A percentile compares a stretch with the other conserved stretches of the same genome.
Conservation (phyloP, 225 moss, liverwort and hornwort species). For the Lunularia cruciata region DNA sequence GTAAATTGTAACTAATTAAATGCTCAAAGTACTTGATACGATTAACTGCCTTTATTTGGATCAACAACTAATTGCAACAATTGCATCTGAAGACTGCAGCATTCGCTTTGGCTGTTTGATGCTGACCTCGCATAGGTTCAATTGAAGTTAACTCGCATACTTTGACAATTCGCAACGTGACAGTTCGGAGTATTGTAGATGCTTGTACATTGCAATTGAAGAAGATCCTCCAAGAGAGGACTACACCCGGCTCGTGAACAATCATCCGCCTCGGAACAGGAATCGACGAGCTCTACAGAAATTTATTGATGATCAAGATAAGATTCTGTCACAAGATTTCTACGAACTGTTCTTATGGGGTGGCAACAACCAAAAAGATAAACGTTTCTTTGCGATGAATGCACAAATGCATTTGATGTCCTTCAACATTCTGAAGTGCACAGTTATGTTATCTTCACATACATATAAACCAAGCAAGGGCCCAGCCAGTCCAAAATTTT, state of each 20-base stretch:
- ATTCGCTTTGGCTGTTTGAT: neutral
- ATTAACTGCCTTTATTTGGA: too few species aligned
- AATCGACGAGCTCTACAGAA: conserved; percentile 29
- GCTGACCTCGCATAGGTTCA: conserved; percentile 42
- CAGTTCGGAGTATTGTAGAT: conserved; percentile 18
- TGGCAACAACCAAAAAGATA: too few species aligned
- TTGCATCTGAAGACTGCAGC: neutral
- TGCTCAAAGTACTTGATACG: too few species aligned
- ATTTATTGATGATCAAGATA: neutral
- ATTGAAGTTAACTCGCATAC: conserved; percentile 23
- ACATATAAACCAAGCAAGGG: neutral
- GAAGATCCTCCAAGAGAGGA: conserved; percentile 29
- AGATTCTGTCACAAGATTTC: too few species aligned
- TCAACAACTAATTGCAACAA: too few species aligned
- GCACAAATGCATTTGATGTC: too few species aligned
- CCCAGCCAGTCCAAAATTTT: neutral
- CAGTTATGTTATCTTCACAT: neutral
- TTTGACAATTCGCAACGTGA: conserved; percentile 16
- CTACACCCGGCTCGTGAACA: conserved; percentile 26
- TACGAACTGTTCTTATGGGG: too few species aligned
- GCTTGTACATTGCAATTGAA: conserved; percentile 20
- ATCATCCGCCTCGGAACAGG: conserved; percentile 1
- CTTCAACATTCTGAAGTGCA: neutral
- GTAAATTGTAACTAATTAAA: too few species aligned
- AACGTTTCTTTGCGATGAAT: too few species aligned